Conservation (phyloP, 441 rosid genomes). For the Daphne laureola region DNA sequence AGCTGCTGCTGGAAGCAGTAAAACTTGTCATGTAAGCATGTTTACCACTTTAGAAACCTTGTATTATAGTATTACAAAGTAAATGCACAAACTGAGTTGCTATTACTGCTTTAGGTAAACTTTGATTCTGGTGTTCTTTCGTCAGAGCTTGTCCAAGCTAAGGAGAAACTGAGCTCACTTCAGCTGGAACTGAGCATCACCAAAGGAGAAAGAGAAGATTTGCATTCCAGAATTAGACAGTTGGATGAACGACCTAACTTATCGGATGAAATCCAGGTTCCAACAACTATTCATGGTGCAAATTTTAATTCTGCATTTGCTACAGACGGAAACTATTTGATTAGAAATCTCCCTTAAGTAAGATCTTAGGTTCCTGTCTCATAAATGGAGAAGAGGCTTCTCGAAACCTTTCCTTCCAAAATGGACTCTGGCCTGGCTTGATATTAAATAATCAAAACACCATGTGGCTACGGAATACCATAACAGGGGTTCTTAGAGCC, state of each 20-base stretch:
- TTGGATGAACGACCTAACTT: conserved; percentile 16
- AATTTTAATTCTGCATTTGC: too few species aligned
- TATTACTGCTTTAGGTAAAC: conserved; percentile 24
- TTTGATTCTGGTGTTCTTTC: conserved; percentile 29
- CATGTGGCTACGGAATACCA: too few species aligned
- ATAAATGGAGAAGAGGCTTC: too few species aligned
- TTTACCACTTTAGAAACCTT: neutral
- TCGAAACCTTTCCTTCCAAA: too few species aligned
- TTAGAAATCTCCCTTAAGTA: too few species aligned
- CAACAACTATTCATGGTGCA: neutral
- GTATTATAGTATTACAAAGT: neutral
- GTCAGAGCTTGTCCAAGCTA: conserved; percentile 31
- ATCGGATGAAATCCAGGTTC: conserved; percentile 34
- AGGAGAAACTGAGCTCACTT: conserved; percentile 22
- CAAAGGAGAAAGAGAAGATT: conserved; percentile 38
- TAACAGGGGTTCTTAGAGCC: too few species aligned
- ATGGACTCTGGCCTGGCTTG: too few species aligned
- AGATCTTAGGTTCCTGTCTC: too few species aligned
- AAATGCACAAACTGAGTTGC: conserved; percentile 5
- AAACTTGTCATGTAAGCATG: conserved; percentile 38
- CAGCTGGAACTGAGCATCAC: conserved; percentile 31
- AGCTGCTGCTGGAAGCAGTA: conserved; percentile 29
- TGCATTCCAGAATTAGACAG: conserved; percentile 25
- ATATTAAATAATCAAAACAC: too few species aligned
- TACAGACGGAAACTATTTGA: too few species aligned